A percentile compares a stretch with the other conserved stretches of the same genome.
phyloP scores from a whole-genome alignment of 306 rosid genomes.

The Prosopis cineraria region DNA sequence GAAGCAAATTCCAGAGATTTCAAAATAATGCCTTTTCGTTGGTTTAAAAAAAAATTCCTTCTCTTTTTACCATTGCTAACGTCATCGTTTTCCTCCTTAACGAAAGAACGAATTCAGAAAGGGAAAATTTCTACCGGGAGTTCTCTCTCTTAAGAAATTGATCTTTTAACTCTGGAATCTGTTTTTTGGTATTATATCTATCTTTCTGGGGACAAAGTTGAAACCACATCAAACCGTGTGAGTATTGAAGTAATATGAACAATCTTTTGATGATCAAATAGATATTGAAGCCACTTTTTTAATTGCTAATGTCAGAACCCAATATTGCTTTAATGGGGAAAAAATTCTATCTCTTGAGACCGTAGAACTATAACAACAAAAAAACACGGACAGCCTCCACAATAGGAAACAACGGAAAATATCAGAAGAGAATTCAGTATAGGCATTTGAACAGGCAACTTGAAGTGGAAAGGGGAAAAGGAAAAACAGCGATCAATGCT shows the following conservation, averaged over 20 bases:
- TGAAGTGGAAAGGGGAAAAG: background rate
- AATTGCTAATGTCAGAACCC: background rate
- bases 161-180: background rate
- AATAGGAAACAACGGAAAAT: background rate
- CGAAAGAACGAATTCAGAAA: background rate
- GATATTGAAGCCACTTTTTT: background rate
- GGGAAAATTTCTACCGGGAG: background rate
- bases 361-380: background rate
- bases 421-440: constrained; percentile 5
- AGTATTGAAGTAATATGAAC: background rate
- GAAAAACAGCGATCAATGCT: background rate
- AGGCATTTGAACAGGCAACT: background rate
- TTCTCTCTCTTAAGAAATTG: background rate
- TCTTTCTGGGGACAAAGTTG: background rate
- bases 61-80: background rate
- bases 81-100: background rate
- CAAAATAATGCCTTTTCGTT: background rate
- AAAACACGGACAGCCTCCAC: background rate
- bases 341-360: background rate
- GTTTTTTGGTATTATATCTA: background rate
- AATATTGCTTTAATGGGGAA: background rate
- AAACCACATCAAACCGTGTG: background rate
- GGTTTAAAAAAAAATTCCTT: background rate
- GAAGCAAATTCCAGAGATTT: constrained; percentile 3
- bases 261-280: background rate